These are phyloP conservation scores for Albizia julibrissin DNA, from an alignment of 306 rosid genomes.

Conservation along the genomic window DNA sequence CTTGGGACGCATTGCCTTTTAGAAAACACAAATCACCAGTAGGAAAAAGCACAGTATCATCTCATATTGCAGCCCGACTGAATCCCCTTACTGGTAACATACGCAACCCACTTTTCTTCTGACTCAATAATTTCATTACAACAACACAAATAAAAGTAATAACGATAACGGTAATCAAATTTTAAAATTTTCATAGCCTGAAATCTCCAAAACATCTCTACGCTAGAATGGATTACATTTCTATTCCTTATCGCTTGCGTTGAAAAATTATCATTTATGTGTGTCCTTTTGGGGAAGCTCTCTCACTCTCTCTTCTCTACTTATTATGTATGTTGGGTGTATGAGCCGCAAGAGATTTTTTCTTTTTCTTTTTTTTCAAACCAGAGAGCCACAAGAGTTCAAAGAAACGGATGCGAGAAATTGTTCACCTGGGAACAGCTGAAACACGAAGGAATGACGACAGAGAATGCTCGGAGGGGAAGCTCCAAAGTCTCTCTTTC, in stretches of 20 bases:
- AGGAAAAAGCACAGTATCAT: background rate
- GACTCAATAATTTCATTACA: background rate
- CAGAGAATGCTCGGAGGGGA: background rate
- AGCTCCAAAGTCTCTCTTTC: background rate
- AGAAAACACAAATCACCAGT: background rate
- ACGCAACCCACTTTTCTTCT: background rate
- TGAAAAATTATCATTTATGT: background rate
- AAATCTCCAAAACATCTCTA: background rate
- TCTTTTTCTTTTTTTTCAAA: too few species aligned
- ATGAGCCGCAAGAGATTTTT: background rate
- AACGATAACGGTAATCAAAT: background rate
- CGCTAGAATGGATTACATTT: background rate
- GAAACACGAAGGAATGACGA: background rate
- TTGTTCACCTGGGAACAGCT: background rate
- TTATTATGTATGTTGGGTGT: background rate
- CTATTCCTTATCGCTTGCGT: background rate
- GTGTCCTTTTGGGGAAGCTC: background rate
- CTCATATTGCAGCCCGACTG: background rate
- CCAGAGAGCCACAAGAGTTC: background rate
- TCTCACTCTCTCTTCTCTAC: background rate
- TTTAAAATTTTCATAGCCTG: background rate
- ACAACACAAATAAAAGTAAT: background rate
- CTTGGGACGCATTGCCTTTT: background rate
- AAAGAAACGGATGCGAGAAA: background rate
- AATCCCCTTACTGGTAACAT: too few species aligned